Percentiles rank a stretch among this genome's conserved stretches.
phyloP scores from a whole-genome alignment of 176 grass and related monocot species.

The Areca catechu region DNA sequence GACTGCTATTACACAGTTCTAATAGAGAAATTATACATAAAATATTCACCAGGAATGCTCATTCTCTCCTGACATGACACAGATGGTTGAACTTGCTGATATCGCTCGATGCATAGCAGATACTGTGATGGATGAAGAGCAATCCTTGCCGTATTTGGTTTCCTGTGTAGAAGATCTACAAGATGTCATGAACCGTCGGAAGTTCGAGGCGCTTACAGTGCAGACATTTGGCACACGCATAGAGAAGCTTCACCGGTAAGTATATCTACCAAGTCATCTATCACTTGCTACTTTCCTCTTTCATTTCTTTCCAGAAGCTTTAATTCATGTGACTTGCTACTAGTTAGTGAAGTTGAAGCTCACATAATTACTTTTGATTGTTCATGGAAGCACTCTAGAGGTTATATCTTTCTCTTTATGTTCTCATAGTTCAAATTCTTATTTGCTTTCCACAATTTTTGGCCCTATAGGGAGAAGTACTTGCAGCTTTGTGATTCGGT shows the following conservation, averaged over 20 bases:
- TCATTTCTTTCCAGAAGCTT: neutral
- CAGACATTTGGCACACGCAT: conserved; percentile 98
- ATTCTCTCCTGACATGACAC: conserved; percentile 18
- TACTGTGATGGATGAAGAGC: conserved; percentile 87
- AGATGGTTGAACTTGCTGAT: conserved; percentile 98
- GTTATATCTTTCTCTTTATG: neutral
- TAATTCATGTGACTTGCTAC: neutral
- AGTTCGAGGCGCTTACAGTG: conserved; percentile 84
- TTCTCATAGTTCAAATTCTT: conserved; percentile 1
- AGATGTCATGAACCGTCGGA: conserved; percentile 87
- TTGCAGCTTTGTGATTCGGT: conserved; percentile 92
- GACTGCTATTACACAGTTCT: too few species aligned
- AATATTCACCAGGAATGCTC: too few species aligned
- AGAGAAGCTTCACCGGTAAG: conserved; percentile 95
- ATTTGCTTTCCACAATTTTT: conserved; percentile 6
- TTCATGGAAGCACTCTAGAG: neutral
- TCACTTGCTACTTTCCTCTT: neutral
- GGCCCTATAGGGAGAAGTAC: conserved; percentile 78
- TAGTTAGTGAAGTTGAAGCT: too few species aligned
- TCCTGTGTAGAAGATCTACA: conserved; percentile 98
- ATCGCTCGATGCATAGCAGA: conserved; percentile 90
- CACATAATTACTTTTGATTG: neutral
- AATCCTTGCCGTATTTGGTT: conserved; percentile 70
- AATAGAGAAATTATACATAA: too few species aligned
- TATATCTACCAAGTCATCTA: conserved; percentile 2